These are phyloP conservation scores for Sporothrix globosa DNA, from an alignment of 2,329 filamentous ascomycete genomes.

Conservation along the genomic window DNA sequence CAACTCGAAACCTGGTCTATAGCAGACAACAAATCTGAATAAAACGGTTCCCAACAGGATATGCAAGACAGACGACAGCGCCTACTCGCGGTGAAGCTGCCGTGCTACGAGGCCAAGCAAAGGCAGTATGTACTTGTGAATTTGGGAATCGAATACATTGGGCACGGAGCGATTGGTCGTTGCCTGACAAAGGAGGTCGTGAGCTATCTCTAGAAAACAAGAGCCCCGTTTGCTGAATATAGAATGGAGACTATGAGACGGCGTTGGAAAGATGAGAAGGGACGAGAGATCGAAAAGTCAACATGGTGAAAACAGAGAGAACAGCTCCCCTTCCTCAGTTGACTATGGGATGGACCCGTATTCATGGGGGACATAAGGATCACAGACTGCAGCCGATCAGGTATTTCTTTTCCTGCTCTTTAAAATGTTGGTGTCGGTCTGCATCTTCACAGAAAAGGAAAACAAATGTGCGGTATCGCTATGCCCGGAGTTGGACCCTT, in stretches of 20 bases:
- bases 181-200: not conserved
- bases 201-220: not conserved
- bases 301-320: not conserved
- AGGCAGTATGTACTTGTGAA: not conserved
- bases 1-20: slow-evolving; percentile 6
- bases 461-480: not conserved
- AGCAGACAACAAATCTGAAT: slow-evolving; percentile 14
- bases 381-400: no score
- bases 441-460: not conserved
- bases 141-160: not conserved
- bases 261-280: not conserved
- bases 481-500: not conserved
- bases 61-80: not conserved
- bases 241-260: not conserved
- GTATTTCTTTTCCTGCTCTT: not conserved
- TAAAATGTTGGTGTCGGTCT: slow-evolving; percentile 17
- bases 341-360: not conserved
- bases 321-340: not conserved
- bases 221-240: not conserved
- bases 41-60: not conserved
- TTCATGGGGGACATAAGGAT: not conserved
- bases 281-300: not conserved
- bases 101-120: no score
- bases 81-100: not conserved
- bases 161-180: not conserved